phyloP scores from a whole-genome alignment of 2,329 filamentous ascomycete genomes.

The Metarhizium album region DNA sequence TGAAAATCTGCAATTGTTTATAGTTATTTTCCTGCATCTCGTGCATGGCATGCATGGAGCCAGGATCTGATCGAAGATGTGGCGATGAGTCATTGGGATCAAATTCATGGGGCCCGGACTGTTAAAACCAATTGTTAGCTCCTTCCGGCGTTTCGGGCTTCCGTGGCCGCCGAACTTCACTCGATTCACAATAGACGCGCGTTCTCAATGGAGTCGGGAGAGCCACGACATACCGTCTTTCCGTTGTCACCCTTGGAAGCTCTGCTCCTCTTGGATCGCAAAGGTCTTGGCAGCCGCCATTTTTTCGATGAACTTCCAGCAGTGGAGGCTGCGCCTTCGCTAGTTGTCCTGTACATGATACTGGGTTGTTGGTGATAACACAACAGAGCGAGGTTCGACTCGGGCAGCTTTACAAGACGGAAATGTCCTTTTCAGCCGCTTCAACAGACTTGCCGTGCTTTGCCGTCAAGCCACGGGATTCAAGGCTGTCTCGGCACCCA shows the following conservation, averaged over 20 bases:
- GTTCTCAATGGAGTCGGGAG: not conserved
- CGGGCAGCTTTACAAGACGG: not conserved
- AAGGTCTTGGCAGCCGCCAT: constrained; percentile 9
- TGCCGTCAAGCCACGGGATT: not conserved
- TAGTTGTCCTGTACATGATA: constrained; percentile 18
- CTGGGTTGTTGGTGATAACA: not conserved
- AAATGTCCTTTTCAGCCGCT: not conserved
- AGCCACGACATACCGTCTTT: not conserved
- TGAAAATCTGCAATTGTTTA: constrained; percentile 23
- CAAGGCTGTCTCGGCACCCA: not conserved
- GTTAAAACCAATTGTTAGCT: not conserved
- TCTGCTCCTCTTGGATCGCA: not conserved
- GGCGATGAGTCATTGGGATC: constrained; percentile 19
- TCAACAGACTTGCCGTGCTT: not conserved
- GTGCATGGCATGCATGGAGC: constrained; percentile 15
- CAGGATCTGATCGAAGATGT: constrained; percentile 15
- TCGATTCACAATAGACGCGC: not conserved
- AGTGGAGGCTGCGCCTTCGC: constrained; percentile 15
- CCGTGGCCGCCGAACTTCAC: not conserved
- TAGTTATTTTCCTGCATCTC: constrained; percentile 22
- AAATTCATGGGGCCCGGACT: constrained; percentile 8
- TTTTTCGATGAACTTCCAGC: constrained; percentile 9
- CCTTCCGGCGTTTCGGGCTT: not conserved
- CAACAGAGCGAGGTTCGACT: not conserved
- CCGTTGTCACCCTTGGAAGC: not conserved